These are phyloP conservation scores for Phlebiopsis flavidoalba DNA, from an alignment of 768 basidiomycete species.

Conservation along the genomic window DNA sequence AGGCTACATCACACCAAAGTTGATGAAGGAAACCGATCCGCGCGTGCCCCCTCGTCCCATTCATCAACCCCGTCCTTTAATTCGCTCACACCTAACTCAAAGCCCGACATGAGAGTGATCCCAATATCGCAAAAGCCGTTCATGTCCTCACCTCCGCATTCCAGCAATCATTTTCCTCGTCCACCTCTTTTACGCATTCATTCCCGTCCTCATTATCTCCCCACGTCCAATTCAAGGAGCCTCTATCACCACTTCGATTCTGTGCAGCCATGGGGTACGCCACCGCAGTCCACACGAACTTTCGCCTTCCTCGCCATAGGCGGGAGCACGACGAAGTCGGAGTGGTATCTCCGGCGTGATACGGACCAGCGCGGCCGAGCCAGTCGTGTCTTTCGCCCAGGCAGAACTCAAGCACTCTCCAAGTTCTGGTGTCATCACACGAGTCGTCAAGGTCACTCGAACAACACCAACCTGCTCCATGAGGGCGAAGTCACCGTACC, in stretches of 20 bases:
- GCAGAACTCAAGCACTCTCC: constrained; percentile 10
- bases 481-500: constrained; percentile 13
- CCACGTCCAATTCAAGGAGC: neutral
- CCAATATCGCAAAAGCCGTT: neutral
- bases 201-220: constrained; percentile 1
- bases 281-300: neutral
- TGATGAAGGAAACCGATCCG: neutral
- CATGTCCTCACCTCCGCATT: constrained; percentile 12
- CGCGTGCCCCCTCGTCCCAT: neutral
- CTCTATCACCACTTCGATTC: constrained; percentile 8
- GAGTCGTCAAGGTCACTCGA: constrained; percentile 2
- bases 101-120: neutral
- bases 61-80: constrained; percentile 5
- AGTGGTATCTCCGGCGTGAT: neutral
- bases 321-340: constrained; percentile 1
- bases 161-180: constrained; percentile 11
- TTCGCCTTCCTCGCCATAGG: neutral
- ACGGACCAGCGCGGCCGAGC: constrained; percentile 13
- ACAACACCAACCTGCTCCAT: neutral
- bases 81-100: neutral
- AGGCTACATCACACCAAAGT: neutral
- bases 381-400: constrained; percentile 15
- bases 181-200: constrained; percentile 1
- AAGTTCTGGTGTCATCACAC: constrained; percentile 1
- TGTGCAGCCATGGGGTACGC: neutral